Evolutionary conservation across 257 asterid species (phyloP).

Genomic region (Apocynum venetum): DNA sequence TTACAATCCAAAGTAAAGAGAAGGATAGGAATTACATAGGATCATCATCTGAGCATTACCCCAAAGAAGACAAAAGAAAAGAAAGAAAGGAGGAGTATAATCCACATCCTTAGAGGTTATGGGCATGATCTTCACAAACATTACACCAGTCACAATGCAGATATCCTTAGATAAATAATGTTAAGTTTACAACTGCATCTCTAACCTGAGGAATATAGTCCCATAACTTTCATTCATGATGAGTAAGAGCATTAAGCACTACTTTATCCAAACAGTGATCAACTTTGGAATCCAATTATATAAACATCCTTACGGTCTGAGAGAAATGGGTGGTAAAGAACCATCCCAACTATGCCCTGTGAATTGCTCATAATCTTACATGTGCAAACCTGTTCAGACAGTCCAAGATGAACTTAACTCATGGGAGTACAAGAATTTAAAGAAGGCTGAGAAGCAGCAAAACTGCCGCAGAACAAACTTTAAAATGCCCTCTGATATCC

Average conservation of each 20-base stretch:
- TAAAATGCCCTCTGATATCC: background rate
- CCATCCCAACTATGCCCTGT: background rate
- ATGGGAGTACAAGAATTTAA: background rate
- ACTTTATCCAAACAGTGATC: background rate
- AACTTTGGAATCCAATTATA: background rate
- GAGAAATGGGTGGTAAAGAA: background rate
- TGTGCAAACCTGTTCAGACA: background rate
- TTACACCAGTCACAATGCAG: background rate
- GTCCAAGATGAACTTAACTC: background rate
- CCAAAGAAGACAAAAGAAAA: background rate
- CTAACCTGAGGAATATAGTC: background rate
- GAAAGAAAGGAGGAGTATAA: background rate
- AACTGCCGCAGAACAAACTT: background rate
- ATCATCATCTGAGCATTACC: background rate
- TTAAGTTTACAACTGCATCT: background rate
- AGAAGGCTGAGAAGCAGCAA: background rate
- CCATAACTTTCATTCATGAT: background rate
- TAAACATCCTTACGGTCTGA: background rate
- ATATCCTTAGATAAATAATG: background rate
- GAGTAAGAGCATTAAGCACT: background rate
- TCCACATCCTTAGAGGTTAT: background rate
- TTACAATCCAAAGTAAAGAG: background rate
- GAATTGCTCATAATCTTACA: background rate
- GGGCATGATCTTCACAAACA: background rate
- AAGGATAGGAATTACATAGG: background rate